Base-by-base conservation (phyloP, 2,329 filamentous ascomycete species). In the Fusarium annulatum region DNA sequence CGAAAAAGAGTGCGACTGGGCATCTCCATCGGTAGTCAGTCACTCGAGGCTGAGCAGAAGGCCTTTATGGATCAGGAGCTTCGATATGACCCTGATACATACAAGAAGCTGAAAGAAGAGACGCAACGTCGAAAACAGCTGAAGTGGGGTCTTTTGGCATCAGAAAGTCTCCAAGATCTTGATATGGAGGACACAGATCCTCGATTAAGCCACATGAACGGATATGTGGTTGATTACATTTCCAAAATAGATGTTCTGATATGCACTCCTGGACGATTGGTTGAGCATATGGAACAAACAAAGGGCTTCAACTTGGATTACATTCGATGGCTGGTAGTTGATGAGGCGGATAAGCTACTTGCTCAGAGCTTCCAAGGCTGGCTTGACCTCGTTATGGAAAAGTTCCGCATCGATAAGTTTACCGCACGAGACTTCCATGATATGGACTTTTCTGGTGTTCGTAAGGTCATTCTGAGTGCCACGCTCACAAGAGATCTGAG, bases 331-430 rank as follows among this genome's bases (percentile, higher is more conserved):
- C 86, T 98, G 1, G 90, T 98, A 6, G 93, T 98, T 51, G 96
- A 98, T 77, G 96, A 98, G 83, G 96, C 96, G 16, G 96, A 98
- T 81, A 94, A 96, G 79, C 85, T 98, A 18, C 88, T 98, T 10
- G 93, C 95, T 48, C 94, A 98, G 81, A 95, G 93, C 78, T 98
- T 96, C 81, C 95, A 98, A 80, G 93, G 96, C 77, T 98, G 95
- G 95, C 86, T 97, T 7, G 89, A 91, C 45, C 84, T 92, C 1
- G 89, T 96, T 11, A 91, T 94, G 79, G 88, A 91, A 21, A 84
- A 85, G 49, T 85, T 94, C 69, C 86, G 86, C 42, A 81, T 80
- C 4, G 80, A 81, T 5, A 85, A 85, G 46, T 86, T 86, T 73
- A 86, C 87, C 30, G 83, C 86, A 5, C 84, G 88, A 53, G 87